phyloP scores from a whole-genome alignment of 2,329 filamentous ascomycete species.

The Xylariaceae sp. region DNA sequence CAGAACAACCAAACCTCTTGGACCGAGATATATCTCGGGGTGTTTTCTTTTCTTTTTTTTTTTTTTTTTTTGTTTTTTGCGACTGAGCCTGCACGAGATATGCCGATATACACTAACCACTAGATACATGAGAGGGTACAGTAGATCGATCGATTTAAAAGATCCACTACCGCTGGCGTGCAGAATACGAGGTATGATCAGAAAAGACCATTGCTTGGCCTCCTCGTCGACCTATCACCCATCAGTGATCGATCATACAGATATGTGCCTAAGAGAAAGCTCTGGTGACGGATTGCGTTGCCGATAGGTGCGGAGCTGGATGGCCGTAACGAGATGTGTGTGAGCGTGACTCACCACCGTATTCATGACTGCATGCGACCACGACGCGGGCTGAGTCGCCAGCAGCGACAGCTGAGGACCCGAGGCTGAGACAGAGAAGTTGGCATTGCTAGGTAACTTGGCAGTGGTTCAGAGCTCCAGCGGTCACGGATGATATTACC shows the following conservation, averaged over 20 bases:
- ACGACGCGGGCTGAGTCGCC: neutral
- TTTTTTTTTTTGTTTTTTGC: too few relatives aligned
- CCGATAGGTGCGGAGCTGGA: too few relatives aligned
- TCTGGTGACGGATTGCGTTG: too few relatives aligned
- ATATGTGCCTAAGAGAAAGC: too few relatives aligned
- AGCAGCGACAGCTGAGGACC: neutral
- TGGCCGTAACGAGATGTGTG: too few relatives aligned
- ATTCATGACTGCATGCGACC: neutral
- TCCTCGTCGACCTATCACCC: neutral
- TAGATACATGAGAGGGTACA: neutral
- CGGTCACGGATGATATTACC: too few relatives aligned
- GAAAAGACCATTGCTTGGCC: neutral
- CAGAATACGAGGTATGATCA: slow-evolving; percentile 14
- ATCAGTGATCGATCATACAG: neutral
- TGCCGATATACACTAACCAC: neutral
- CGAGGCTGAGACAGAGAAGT: neutral
- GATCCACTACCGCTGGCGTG: slow-evolving; percentile 3
- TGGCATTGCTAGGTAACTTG: neutral
- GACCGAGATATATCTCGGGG: neutral
- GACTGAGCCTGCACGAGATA: neutral
- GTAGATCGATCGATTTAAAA: slow-evolving; percentile 6
- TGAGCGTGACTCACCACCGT: neutral
- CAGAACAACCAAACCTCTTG: too few relatives aligned
- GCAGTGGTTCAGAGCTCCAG: neutral
- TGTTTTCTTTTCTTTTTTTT: too few relatives aligned